Conservation (phyloP, 2,329 filamentous ascomycete genomes). For the Fusarium veterinarium region DNA sequence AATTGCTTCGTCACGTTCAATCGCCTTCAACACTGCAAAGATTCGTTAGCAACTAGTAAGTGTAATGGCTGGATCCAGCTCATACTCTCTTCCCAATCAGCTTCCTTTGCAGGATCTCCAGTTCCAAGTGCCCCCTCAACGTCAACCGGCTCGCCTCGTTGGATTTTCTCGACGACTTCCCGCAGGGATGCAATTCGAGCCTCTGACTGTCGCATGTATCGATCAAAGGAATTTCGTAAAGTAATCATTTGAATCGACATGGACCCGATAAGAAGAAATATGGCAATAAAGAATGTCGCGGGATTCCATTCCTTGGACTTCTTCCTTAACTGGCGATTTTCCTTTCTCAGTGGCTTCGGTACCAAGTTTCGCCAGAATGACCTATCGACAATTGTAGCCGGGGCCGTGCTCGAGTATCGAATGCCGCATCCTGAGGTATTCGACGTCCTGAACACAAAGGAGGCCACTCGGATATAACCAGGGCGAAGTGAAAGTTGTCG, state of each 20-base stretch:
- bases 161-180: conserved; percentile 78
- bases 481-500: conserved; percentile 14
- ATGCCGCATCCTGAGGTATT: conserved; percentile 11
- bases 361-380: conserved; percentile 78
- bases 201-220: conserved; percentile 80
- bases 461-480: conserved; percentile 2
- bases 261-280: conserved; percentile 89
- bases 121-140: conserved; percentile 85
- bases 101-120: conserved; percentile 78
- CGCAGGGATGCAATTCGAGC: conserved; percentile 80
- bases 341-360: conserved; percentile 71
- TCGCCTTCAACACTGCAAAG: conserved; percentile 71
- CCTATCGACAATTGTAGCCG: conserved; percentile 64
- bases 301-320: conserved; percentile 79
- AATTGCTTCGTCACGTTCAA: conserved; percentile 71
- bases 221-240: conserved; percentile 78
- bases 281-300: conserved; percentile 83
- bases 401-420: conserved; percentile 52
- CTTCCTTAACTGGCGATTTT: conserved; percentile 53
- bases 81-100: conserved; percentile 88
- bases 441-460: conserved; percentile 1
- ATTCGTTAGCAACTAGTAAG: conserved; percentile 21
- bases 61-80: no score
- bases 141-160: conserved; percentile 81
- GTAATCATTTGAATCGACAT: conserved; percentile 95